Evolutionary conservation across 495 filamentous ascomycete genomes (phyloP), one percentile per base, ranked within the genome.

Genomic region (Elasticomyces elasticus): DNA sequence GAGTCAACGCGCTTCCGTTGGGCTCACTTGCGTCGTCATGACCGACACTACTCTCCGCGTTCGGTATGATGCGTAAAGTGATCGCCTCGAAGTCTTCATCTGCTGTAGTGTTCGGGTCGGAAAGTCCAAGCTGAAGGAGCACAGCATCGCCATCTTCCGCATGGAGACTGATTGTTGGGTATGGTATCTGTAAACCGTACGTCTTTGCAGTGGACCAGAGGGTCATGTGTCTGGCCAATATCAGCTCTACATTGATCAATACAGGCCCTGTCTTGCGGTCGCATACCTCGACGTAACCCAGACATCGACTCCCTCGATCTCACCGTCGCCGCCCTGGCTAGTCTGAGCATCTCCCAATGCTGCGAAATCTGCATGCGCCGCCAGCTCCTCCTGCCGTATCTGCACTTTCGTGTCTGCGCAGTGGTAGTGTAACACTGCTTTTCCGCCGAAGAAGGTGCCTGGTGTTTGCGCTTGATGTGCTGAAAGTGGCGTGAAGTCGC

Each of bases 381-480:
- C 22, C 5, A 79, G 62, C 13, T 79, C 71, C 44, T 61, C 61
- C 48, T 71, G 67, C 1, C 70, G 58, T 27, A 83, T 72, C 55
- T 68, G 60, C 30, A 89, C 76, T 43, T 81, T 83, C 64, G 82
- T 78, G 61, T 73, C 72, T 44, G 77, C 64, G 57, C 72, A 76
- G 62, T 84, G 84, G 69, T 83, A 84, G 72, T 96, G 77, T 0
- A 97, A 80, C 28, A 98, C 77, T 12, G 90, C 80, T 51, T 83
- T 85, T 10, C 79, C 84, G 63, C 76, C 76, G 68, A 82, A 84
- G 76, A 97, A 98, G 26, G 83, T 89, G 46, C 72, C 67, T 0
- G 92, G 92, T 9, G 92, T 98, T 55, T 83, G 81, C 25, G 84
- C 80, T 66, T 94, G 87, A 69, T 95, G 87, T 51, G 84, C 81